Conservation (phyloP, 192 early-diverging fungal species). For the Umbelopsis ramanniana region DNA sequence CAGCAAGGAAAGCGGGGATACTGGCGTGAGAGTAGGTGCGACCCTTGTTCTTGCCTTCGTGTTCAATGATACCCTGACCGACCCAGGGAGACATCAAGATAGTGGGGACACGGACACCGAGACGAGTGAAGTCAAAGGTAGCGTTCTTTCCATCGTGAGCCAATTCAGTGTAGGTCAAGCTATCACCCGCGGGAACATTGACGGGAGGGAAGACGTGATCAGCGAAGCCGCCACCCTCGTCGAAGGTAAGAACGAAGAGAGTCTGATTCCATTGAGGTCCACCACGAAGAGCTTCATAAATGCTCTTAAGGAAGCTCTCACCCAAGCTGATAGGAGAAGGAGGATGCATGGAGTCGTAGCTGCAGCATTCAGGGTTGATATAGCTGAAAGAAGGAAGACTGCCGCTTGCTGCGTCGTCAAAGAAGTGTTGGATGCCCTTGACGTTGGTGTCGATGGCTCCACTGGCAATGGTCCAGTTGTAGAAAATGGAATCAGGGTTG, state of each 20-base stretch:
- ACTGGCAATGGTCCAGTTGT: constrained; percentile 25
- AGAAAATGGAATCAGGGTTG: constrained; percentile 35
- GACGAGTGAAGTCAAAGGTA: constrained; percentile 52
- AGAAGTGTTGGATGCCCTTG: constrained; percentile 29
- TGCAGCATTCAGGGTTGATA: constrained; percentile 45
- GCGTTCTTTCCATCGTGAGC: constrained; percentile 27
- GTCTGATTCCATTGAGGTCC: constrained; percentile 56
- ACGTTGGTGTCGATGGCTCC: constrained; percentile 21
- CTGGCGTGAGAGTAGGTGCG: constrained; percentile 14
- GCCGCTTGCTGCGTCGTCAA: constrained; percentile 29
- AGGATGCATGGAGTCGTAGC: constrained; percentile 28
- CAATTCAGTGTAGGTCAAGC: constrained; percentile 26
- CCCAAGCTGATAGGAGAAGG: constrained; percentile 31
- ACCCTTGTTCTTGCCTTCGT: constrained; percentile 35
- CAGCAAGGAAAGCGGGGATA: constrained; percentile 20
- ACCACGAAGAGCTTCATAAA: constrained; percentile 53
- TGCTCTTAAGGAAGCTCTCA: constrained; percentile 39
- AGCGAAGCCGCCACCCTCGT: constrained; percentile 53
- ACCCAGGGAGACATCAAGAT: constrained; percentile 52
- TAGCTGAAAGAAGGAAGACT: constrained; percentile 35
- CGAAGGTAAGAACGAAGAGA: constrained; percentile 53
- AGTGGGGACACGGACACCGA: constrained; percentile 57
- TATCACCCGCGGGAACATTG: constrained; percentile 51
- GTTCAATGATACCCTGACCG: constrained; percentile 35
- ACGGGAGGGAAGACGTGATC: constrained; percentile 55